phyloP scores from a whole-genome alignment of 2,329 filamentous ascomycete genomes.

The Cylindrodendrum hubeiense region DNA sequence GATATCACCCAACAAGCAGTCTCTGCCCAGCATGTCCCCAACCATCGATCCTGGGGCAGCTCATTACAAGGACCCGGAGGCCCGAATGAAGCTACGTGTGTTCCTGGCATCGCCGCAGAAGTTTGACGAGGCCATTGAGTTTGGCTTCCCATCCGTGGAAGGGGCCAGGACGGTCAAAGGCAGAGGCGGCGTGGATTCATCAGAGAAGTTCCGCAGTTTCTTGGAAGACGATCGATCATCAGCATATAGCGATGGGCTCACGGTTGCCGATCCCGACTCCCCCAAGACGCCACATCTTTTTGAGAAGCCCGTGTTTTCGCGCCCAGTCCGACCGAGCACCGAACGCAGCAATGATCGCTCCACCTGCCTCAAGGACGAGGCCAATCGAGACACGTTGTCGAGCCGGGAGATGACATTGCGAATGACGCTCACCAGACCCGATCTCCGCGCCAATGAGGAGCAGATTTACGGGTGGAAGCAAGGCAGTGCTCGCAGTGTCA shows the following conservation, averaged over 20 bases:
- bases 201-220: constrained; percentile 69
- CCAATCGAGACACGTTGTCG: constrained; percentile 65
- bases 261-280: constrained; percentile 69
- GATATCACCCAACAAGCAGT: constrained; percentile 61
- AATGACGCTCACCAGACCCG: constrained; percentile 93
- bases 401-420: constrained; percentile 93
- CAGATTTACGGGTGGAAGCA: constrained; percentile 78
- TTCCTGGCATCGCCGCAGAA: constrained; percentile 92
- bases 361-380: constrained; percentile 47
- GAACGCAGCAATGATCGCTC: constrained; percentile 33
- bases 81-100: constrained; percentile 84
- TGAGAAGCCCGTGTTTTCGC: constrained; percentile 53
- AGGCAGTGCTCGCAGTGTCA: constrained; percentile 58
- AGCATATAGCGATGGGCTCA: constrained; percentile 66
- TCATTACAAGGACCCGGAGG: constrained; percentile 92
- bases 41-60: constrained; percentile 77
- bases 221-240: constrained; percentile 70
- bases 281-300: constrained; percentile 66
- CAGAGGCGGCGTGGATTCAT: constrained; percentile 49
- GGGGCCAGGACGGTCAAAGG: constrained; percentile 43
- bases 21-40: constrained; percentile 36
- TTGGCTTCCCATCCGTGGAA: constrained; percentile 83
- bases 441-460: constrained; percentile 82
- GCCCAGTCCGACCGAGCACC: constrained; percentile 44
- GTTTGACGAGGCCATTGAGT: constrained; percentile 95